phyloP scores from a whole-genome alignment of 441 rosid genomes.

The Macaranga tanarius region DNA sequence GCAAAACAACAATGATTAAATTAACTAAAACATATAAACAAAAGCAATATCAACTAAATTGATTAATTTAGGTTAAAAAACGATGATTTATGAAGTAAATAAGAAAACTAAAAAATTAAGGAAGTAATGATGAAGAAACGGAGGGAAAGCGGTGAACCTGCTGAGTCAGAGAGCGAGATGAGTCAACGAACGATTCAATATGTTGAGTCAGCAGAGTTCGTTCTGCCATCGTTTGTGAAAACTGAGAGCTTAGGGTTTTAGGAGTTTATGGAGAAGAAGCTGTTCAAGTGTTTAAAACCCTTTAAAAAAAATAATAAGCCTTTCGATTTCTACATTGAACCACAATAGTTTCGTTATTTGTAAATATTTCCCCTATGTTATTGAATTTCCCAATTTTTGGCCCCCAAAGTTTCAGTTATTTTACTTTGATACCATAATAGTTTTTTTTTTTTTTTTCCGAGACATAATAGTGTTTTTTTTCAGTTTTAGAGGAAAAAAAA shows the following conservation, averaged over 20 bases:
- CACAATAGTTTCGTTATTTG: not conserved
- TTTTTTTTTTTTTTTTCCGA: no score
- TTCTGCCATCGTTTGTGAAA: constrained; percentile 42
- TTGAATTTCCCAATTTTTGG: no score
- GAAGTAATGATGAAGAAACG: not conserved
- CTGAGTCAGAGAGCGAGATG: constrained; percentile 49
- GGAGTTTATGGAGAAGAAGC: constrained; percentile 2
- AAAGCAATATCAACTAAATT: not conserved
- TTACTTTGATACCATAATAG: no score
- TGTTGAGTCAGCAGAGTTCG: constrained; percentile 49
- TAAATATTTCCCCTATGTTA: not conserved
- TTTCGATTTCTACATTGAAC: not conserved
- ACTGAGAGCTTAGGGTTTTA: constrained; percentile 23
- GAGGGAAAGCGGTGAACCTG: constrained; percentile 45
- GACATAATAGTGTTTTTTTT: no score
- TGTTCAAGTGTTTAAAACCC: not conserved
- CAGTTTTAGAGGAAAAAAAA: no score
- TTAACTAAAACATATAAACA: not conserved
- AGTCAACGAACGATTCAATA: constrained; percentile 70
- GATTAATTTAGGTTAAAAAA: not conserved
- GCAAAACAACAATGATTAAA: not conserved
- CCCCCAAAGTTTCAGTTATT: no score
- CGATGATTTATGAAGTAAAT: not conserved
- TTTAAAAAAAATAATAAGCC: no score
- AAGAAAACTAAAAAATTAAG: not conserved